Evolutionary conservation across 2,329 filamentous ascomycete species (phyloP).

Genomic region (Cyphellophora europaea): DNA sequence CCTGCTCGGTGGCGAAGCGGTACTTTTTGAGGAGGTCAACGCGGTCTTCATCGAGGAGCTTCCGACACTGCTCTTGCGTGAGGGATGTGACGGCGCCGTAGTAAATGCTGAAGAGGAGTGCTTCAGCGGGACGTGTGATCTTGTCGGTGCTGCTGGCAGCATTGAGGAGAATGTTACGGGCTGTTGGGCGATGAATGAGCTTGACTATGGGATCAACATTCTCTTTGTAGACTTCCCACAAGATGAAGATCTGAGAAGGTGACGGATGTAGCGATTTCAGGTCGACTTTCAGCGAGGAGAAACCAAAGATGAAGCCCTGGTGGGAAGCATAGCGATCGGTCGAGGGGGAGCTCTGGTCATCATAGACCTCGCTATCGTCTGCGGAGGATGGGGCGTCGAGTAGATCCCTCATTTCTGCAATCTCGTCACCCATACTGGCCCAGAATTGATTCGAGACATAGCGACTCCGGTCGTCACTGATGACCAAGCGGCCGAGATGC

Average conservation of each 20-base stretch:
- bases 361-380: conserved; percentile 45
- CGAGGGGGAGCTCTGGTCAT: conserved; percentile 31
- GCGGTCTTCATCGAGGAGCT: conserved; percentile 47
- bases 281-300: conserved; percentile 46
- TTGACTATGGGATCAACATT: conserved; percentile 55
- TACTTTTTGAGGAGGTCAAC: conserved; percentile 42
- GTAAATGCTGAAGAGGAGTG: conserved; percentile 52
- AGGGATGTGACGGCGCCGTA: conserved; percentile 47
- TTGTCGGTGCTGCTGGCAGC: conserved; percentile 40
- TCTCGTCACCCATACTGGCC: conserved; percentile 53
- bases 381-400: conserved; percentile 46
- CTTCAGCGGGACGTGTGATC: conserved; percentile 43
- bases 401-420: conserved; percentile 54
- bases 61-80: conserved; percentile 32
- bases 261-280: conserved; percentile 48
- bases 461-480: conserved; percentile 49
- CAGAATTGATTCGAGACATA: conserved; percentile 56
- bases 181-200: conserved; percentile 48
- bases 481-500: conserved; percentile 48
- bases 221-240: conserved; percentile 52
- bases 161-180: conserved; percentile 41
- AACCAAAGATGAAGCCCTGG: conserved; percentile 53
- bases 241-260: conserved; percentile 37
- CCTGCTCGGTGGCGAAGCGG: conserved; percentile 55
- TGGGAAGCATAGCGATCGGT: conserved; percentile 36